phyloP scores from a whole-genome alignment of 2,329 filamentous ascomycete genomes.

The Clonostachys rhizophaga region DNA sequence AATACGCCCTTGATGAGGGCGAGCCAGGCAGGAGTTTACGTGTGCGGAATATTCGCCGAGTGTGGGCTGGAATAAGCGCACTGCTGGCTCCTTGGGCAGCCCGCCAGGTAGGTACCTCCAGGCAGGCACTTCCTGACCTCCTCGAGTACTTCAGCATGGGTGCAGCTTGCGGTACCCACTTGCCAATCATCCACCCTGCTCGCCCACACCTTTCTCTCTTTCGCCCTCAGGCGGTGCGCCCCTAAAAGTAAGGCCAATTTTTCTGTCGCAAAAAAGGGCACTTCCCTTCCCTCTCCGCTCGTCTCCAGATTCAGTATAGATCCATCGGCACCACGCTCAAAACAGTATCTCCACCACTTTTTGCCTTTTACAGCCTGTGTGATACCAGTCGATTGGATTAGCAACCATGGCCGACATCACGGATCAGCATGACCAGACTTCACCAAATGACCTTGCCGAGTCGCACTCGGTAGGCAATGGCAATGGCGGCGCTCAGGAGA shows the following conservation, averaged over 20 bases:
- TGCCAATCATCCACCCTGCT: too few relatives aligned
- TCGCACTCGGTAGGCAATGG: constrained; percentile 67
- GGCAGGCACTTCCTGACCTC: too few relatives aligned
- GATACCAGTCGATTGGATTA: constrained; percentile 17
- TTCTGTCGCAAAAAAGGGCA: background rate
- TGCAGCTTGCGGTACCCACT: too few relatives aligned
- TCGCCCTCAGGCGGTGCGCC: too few relatives aligned
- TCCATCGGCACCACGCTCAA: constrained; percentile 61
- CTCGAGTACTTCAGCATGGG: too few relatives aligned
- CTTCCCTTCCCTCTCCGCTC: constrained; percentile 32
- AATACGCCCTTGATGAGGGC: too few relatives aligned
- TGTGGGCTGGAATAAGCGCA: too few relatives aligned
- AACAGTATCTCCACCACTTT: constrained; percentile 58
- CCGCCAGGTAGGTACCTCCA: too few relatives aligned
- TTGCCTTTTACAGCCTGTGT: constrained; percentile 43
- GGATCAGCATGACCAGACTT: constrained; percentile 72
- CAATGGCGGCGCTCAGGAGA: constrained; percentile 58
- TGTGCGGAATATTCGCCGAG: too few relatives aligned
- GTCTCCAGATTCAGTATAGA: constrained; percentile 63
- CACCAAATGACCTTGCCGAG: constrained; percentile 71
- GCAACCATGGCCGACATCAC: constrained; percentile 70
- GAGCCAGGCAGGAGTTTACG: too few relatives aligned
- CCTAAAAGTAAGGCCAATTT: background rate
- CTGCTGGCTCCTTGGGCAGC: too few relatives aligned
- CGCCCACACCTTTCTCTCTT: too few relatives aligned